Conservation (phyloP, 1,284 basidiomycete genomes). For the Cutaneotrichosporon curvatum region DNA sequence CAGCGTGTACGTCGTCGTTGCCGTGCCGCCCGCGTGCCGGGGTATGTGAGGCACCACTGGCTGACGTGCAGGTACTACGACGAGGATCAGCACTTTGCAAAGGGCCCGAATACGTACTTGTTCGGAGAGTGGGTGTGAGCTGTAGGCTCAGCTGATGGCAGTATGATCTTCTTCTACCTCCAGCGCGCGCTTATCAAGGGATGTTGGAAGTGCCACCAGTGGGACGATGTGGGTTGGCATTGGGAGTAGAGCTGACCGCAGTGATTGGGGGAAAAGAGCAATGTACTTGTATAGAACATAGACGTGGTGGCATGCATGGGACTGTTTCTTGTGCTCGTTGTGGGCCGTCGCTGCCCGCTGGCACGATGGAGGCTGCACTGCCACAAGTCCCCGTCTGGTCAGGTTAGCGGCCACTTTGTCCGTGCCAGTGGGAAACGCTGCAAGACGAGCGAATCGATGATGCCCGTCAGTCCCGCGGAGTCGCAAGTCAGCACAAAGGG, state of each 20-base stretch:
- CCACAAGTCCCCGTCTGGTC: too few relatives aligned
- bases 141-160: not conserved
- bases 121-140: conserved; percentile 23
- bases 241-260: not conserved
- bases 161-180: conserved; percentile 27
- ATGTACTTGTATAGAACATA: too few relatives aligned
- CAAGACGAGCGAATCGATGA: too few relatives aligned
- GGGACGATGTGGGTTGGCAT: conserved; percentile 1
- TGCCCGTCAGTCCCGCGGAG: too few relatives aligned
- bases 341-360: too few relatives aligned
- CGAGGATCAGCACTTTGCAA: conserved; percentile 21
- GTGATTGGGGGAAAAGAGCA: not conserved
- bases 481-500: too few relatives aligned
- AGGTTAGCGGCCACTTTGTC: too few relatives aligned
- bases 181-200: conserved; percentile 14
- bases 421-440: too few relatives aligned
- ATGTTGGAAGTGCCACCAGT: conserved; percentile 19
- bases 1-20: not conserved
- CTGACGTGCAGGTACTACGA: conserved; percentile 16
- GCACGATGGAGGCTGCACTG: too few relatives aligned
- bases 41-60: too few relatives aligned
- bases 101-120: conserved; percentile 22
- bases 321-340: too few relatives aligned
- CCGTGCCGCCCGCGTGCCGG: not conserved
- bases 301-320: too few relatives aligned